Percentiles rank a stretch among this genome's conserved stretches.
Conservation (phyloP, 768 basidiomycete species). For the Auriscalpium microsporum region DNA sequence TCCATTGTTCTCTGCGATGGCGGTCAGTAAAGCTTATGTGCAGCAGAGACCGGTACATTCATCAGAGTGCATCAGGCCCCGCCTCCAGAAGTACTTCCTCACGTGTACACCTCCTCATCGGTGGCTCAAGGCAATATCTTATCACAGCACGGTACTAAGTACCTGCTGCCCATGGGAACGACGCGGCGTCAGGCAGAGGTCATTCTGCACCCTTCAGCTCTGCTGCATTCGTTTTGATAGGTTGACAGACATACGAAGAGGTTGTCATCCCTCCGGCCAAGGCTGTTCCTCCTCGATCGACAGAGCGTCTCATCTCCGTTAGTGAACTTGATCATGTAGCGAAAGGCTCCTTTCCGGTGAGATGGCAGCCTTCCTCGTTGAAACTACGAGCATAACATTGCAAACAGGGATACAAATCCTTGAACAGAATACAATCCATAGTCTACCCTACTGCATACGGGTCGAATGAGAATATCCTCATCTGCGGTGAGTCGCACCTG, state of each 20-base stretch:
- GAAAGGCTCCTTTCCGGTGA: constrained; percentile 76
- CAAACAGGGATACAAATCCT: constrained; percentile 66
- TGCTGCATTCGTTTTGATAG: constrained; percentile 1
- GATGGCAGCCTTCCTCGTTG: constrained; percentile 11
- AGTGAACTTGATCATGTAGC: constrained; percentile 69
- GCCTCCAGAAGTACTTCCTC: constrained; percentile 61
- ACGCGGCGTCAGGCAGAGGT: constrained; percentile 61
- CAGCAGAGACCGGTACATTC: too few species aligned
- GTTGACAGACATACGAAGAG: constrained; percentile 75
- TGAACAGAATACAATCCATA: constrained; percentile 95
- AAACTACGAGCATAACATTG: background rate
- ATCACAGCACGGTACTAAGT: constrained; percentile 67
- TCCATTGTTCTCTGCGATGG: constrained; percentile 51
- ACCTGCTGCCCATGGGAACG: constrained; percentile 80
- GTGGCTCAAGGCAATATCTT: constrained; percentile 53
- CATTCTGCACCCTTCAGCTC: background rate
- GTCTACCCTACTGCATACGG: constrained; percentile 88
- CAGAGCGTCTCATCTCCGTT: constrained; percentile 67
- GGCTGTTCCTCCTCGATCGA: constrained; percentile 59
- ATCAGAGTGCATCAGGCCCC: constrained; percentile 31
- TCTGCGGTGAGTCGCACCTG: constrained; percentile 57
- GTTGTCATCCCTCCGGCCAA: constrained; percentile 81
- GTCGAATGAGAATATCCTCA: constrained; percentile 94
- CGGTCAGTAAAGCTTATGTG: constrained; percentile 30
- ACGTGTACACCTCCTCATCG: constrained; percentile 75